Percentiles rank a stretch among this genome's conserved stretches.
Evolutionary conservation across 805 yeast genomes (phyloP).

Genomic region (Yarrowia deformans): DNA sequence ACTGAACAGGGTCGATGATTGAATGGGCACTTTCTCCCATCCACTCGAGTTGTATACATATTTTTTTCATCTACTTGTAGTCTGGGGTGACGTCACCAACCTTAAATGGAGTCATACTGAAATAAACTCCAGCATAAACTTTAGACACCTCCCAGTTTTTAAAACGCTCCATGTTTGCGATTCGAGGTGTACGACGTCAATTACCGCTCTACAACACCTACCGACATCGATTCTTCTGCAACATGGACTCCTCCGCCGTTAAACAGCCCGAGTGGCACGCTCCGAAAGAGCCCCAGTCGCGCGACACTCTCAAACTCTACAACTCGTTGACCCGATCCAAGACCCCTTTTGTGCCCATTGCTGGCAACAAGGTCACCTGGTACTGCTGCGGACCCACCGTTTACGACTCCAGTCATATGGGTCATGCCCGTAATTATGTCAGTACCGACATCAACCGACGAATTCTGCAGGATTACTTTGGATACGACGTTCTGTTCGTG

Average conservation of each 20-base stretch:
- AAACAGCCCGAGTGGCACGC: constrained; percentile 46
- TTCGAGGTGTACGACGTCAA: constrained; percentile 10
- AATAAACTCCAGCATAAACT: constrained; percentile 11
- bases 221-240: not conserved
- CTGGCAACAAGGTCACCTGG: constrained; percentile 77
- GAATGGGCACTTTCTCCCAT: too few relatives aligned
- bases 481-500: constrained; percentile 84
- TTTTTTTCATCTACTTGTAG: not conserved
- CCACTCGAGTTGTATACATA: too few relatives aligned
- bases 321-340: constrained; percentile 86
- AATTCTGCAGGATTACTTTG: constrained; percentile 87
- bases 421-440: constrained; percentile 97
- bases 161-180: constrained; percentile 36
- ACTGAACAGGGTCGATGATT: too few relatives aligned
- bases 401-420: constrained; percentile 96
- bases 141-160: constrained; percentile 11
- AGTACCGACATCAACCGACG: constrained; percentile 93
- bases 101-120: constrained; percentile 9
- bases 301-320: constrained; percentile 64
- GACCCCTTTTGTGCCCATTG: constrained; percentile 75
- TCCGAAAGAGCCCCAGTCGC: constrained; percentile 55
- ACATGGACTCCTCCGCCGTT: constrained; percentile 43
- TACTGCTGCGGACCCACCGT: constrained; percentile 99
- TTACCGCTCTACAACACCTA: not conserved
- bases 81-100: constrained; percentile 22